A percentile compares a stretch with the other conserved stretches of the same genome.
These are phyloP conservation scores for Marchantia paleacea DNA, from an alignment of 225 moss, liverwort and hornwort species.

Conservation along the genomic window DNA sequence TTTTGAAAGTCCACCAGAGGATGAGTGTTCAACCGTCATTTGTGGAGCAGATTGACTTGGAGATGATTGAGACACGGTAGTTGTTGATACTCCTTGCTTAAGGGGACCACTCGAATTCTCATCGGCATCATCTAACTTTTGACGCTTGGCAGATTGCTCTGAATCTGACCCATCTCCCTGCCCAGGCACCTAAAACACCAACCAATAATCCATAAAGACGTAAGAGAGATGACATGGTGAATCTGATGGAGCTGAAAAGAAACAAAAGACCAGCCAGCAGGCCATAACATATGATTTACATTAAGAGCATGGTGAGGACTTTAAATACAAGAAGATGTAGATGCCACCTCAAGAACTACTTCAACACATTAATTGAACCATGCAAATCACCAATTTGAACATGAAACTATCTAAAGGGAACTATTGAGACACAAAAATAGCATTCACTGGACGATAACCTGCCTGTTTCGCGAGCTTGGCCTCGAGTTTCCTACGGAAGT, in stretches of 20 bases:
- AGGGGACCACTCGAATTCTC: constrained; percentile 32
- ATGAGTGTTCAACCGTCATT: constrained; percentile 9
- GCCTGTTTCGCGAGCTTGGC: constrained; percentile 76
- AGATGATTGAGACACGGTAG: constrained; percentile 2
- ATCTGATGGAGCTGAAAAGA: not conserved
- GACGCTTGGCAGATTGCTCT: constrained; percentile 71
- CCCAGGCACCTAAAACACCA: constrained; percentile 36
- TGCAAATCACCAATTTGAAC: not conserved
- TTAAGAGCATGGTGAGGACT: not conserved
- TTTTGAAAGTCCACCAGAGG: constrained; percentile 48
- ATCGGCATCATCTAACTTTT: constrained; percentile 56
- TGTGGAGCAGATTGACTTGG: constrained; percentile 19
- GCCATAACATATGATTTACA: not conserved
- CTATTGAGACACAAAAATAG: not conserved
- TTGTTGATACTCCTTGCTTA: constrained; percentile 11
- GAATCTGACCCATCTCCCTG: constrained; percentile 44
- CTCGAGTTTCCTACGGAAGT: constrained; percentile 82
- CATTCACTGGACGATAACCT: constrained; percentile 11
- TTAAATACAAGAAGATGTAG: not conserved
- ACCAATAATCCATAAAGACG: not conserved
- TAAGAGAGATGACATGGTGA: not conserved
- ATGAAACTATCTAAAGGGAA: not conserved
- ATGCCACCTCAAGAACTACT: not conserved
- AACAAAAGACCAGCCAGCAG: not conserved
- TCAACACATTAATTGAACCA: not conserved